Evolutionary conservation across 768 basidiomycete species (phyloP).

Genomic region (Russula sp.): DNA sequence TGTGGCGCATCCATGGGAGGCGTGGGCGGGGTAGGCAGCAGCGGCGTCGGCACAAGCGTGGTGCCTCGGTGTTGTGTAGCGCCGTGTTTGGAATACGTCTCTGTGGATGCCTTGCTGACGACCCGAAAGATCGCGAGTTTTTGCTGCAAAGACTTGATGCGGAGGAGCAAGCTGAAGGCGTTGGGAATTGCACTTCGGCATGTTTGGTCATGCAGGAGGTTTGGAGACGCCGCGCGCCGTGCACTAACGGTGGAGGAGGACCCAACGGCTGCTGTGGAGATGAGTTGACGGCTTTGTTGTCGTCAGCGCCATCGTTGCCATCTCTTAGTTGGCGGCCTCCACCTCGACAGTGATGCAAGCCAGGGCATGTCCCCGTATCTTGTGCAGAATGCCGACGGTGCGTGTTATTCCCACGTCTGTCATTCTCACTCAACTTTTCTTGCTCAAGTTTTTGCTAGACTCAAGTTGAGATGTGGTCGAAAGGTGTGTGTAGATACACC

Average conservation of each 20-base stretch:
- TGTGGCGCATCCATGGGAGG: constrained; percentile 40
- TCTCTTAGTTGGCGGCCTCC: constrained; percentile 67
- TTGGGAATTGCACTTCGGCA: constrained; percentile 64
- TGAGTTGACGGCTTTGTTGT: neutral
- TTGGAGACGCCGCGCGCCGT: constrained; percentile 45
- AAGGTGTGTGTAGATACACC: no score
- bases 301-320: neutral
- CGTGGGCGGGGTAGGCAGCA: neutral
- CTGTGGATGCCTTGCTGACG: constrained; percentile 64
- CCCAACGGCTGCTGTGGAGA: neutral
- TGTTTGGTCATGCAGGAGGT: constrained; percentile 52
- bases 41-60: constrained; percentile 26
- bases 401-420: no score
- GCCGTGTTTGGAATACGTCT: constrained; percentile 79
- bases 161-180: constrained; percentile 49
- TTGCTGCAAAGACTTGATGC: constrained; percentile 46
- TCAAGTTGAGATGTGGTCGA: no score
- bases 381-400: no score
- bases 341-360: no score
- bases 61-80: constrained; percentile 62
- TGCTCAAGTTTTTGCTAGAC: no score
- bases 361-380: no score
- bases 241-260: no score
- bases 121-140: constrained; percentile 41
- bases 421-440: no score